Conservation (phyloP, 2,329 filamentous ascomycete genomes). For the Colletotrichum sp. region DNA sequence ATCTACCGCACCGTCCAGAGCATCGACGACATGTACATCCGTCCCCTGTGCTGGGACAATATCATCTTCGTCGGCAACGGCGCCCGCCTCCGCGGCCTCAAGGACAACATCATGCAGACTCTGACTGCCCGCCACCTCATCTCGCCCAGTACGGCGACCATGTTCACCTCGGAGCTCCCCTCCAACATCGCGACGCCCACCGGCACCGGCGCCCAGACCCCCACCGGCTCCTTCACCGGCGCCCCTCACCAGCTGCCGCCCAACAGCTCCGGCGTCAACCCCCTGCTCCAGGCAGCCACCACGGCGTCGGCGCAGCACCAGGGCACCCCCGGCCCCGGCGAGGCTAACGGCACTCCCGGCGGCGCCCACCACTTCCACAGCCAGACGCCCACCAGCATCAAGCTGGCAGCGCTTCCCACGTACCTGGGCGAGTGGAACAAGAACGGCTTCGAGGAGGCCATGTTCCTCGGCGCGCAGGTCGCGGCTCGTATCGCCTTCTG, state of each 20-base stretch:
- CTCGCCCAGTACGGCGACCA: constrained; percentile 90
- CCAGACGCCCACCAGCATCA: constrained; percentile 84
- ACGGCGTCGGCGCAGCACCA: constrained; percentile 58
- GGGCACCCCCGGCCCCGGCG: constrained; percentile 44
- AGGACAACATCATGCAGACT: constrained; percentile 83
- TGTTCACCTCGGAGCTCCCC: constrained; percentile 96
- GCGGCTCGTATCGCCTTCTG: constrained; percentile 70
- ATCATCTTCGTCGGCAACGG: constrained; percentile 93
- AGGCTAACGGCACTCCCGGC: constrained; percentile 35
- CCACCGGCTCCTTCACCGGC: constrained; percentile 67
- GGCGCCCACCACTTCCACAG: constrained; percentile 61
- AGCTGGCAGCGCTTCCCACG: constrained; percentile 76
- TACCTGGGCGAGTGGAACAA: constrained; percentile 94
- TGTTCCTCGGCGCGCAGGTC: constrained; percentile 87
- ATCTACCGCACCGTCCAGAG: constrained; percentile 85
- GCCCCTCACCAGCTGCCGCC: constrained; percentile 56
- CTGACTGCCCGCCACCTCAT: constrained; percentile 85
- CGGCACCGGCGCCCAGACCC: constrained; percentile 91
- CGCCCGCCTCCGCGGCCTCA: constrained; percentile 75
- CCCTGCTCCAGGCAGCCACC: constrained; percentile 89
- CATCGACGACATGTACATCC: constrained; percentile 84
- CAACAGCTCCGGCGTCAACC: constrained; percentile 71
- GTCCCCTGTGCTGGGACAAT: constrained; percentile 89
- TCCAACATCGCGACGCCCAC: constrained; percentile 91
- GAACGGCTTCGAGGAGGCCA: constrained; percentile 77